Evolutionary conservation across 2,329 filamentous ascomycete genomes (phyloP), one percentile per base, ranked within the genome.

Genomic region (Verticillium isaacii): DNA sequence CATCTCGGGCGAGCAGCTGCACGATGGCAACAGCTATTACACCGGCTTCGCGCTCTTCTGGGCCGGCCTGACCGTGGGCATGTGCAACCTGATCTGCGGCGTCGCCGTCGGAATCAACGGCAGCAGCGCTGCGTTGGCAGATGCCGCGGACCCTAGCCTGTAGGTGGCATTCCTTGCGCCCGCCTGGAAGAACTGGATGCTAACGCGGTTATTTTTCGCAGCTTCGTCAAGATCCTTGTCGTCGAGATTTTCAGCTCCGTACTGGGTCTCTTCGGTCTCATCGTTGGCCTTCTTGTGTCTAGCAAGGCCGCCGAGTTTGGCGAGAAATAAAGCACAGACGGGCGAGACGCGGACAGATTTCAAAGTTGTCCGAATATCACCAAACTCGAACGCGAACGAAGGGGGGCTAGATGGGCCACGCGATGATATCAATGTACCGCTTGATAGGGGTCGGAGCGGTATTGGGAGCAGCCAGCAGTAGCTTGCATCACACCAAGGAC

Each of bases 211-310:
- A 25, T 29, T 19, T 23, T 23, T 2, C 25, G 37, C 61, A 97
- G 93, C 60, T 99, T 99, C 78, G 94, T 99, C 78, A 97, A 97
- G 81, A 97, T 99, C 68, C 88, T 99, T 59, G 94, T 99, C 68
- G 96, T 99, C 72, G 96, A 99, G 78, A 99, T 99, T 75, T 99
- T 99, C 83, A 97, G 93, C 75, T 98, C 94, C 50, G 94, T 99
- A 57, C 84, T 99, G 12, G 95, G 96, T 66, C 87, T 99, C 3
- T 99, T 99, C 72, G 96, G 95, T 63, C 84, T 99, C 66, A 99
- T 99, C 72, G 89, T 99, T 68, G 95, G 96, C 56, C 85, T 99
- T 61, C 83, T 99, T 67, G 85, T 98, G 59, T 91, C 92, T 63
- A 85, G 89, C 74, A 96, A 95, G 78, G 93, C 95, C 32, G 74